Percentiles rank a stretch among this genome's conserved stretches.
Conservation (phyloP, 2,329 filamentous ascomycete genomes). For the Chrysoporthe cubensis region DNA sequence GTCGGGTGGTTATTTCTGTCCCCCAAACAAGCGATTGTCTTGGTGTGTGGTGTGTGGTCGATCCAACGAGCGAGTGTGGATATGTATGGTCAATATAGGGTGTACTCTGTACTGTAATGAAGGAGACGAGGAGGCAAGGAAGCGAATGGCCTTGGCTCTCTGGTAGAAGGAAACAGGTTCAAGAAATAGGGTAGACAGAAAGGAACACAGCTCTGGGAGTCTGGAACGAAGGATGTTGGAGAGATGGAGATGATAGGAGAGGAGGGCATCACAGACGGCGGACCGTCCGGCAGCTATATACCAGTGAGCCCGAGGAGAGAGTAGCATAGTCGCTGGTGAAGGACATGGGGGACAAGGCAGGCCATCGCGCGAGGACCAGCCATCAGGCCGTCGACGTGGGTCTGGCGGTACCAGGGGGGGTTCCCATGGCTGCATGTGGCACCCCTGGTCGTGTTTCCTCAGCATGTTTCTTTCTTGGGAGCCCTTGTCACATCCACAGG, state of each 20-base stretch:
- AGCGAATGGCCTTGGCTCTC: conserved; percentile 61
- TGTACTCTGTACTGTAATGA: conserved; percentile 31
- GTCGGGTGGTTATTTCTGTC: conserved; percentile 6
- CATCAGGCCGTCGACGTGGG: conserved; percentile 21
- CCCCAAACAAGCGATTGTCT: conserved; percentile 15
- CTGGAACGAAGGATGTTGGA: conserved; percentile 14
- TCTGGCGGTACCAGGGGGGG: conserved; percentile 17
- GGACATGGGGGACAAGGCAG: conserved; percentile 5
- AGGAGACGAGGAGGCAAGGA: conserved; percentile 47
- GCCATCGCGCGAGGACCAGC: conserved; percentile 14
- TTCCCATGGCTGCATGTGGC: conserved; percentile 22
- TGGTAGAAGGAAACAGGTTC: conserved; percentile 39
- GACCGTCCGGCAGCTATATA: conserved; percentile 25
- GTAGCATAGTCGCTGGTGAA: conserved; percentile 12
- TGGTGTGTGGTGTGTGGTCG: conserved; percentile 3
- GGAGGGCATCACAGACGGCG: conserved; percentile 7
- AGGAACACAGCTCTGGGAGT: conserved; percentile 15
- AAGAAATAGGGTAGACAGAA: conserved; percentile 26
- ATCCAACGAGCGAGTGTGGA: conserved; percentile 22
- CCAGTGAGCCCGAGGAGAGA: conserved; percentile 15
- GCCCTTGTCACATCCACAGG: conserved; percentile 19
- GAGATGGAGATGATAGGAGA: conserved; percentile 29
- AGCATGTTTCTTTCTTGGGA: conserved; percentile 20
- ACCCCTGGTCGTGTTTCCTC: conserved; percentile 18
- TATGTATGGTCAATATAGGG: conserved; percentile 18